A percentile compares a stretch with the other conserved stretches of the same genome.
phyloP scores from a whole-genome alignment of 345 rosid genomes.

The Eucalyptus coolabah region DNA sequence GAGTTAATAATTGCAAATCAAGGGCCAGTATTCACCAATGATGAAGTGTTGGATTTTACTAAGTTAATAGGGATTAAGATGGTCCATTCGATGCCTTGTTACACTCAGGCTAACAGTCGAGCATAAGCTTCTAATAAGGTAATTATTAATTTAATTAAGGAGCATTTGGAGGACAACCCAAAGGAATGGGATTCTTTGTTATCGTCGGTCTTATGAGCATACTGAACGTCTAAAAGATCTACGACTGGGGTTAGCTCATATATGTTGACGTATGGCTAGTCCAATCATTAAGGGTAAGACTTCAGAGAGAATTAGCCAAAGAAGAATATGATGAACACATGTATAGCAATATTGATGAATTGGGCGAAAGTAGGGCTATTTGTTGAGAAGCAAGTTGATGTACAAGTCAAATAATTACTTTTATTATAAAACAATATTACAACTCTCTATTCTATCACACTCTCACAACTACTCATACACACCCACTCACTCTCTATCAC shows the following conservation, averaged over 20 bases:
- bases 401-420: no score
- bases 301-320: no score
- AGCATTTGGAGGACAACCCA: not conserved
- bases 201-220: not conserved
- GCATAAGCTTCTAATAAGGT: not conserved
- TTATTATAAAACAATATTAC: no score
- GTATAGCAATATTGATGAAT: not conserved
- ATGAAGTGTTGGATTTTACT: not conserved
- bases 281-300: not conserved
- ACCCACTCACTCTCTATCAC: no score
- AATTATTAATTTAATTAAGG: not conserved
- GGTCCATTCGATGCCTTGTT: not conserved
- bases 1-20: not conserved
- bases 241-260: not conserved
- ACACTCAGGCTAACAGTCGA: not conserved
- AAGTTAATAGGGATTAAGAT: not conserved
- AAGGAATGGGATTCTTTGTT: not conserved
- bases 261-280: not conserved
- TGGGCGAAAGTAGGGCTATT: not conserved
- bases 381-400: no score
- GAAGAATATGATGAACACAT: not conserved
- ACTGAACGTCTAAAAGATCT: not conserved
- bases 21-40: fast-evolving
- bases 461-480: no score
- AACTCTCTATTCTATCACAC: no score